Evolutionary conservation across 1,284 basidiomycete genomes (phyloP), one percentile per base, ranked within the genome.

Genomic region (Inonotus obliquus): DNA sequence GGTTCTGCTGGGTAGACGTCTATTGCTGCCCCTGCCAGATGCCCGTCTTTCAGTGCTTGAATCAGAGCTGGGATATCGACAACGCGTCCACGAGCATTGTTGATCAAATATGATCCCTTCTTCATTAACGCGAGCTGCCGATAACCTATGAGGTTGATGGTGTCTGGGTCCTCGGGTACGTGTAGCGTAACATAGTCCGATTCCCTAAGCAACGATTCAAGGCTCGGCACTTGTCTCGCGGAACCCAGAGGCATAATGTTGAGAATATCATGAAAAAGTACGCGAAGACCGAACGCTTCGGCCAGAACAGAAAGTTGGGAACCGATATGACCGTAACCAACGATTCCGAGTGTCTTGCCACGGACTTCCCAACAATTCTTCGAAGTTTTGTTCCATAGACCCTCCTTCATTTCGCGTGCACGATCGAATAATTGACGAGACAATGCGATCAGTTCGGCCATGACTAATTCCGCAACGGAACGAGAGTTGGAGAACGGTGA

Each of bases 401-500:
- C 96, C 25, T 85, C 79, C 62, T 88, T 87, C 80, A 99, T 85
- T 78, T 99, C 97, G 68, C 81, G 84, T 17, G 89, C 79, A 61
- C 97, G 90, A 76, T 99, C 93, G 68, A 91, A 86, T 67, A 98
- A 84, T 74, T 99, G 97, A 45, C 97, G 90, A 13, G 97, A 97
- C 65, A 99, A 88, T 5, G 89, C 89, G 70, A 99, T 87, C 70
- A 98, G 82, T 77, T 99, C 97, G 64, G 87, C 85, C 73, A 99
- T 89, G 74, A 99, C 97, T 54, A 99, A 87, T 78, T 99, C 97
- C 53, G 97, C 97, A 57, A 99, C 97, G 0, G 96, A 98, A 66
- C 97, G 93, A 47, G 97, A 99, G 79, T 99, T 99, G 74, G 97
- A 96, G 79, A 99, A 99, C 37, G 97, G 97, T 13, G 96, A 99